phyloP scores from a whole-genome alignment of 441 rosid genomes.

The Populus hybrid region DNA sequence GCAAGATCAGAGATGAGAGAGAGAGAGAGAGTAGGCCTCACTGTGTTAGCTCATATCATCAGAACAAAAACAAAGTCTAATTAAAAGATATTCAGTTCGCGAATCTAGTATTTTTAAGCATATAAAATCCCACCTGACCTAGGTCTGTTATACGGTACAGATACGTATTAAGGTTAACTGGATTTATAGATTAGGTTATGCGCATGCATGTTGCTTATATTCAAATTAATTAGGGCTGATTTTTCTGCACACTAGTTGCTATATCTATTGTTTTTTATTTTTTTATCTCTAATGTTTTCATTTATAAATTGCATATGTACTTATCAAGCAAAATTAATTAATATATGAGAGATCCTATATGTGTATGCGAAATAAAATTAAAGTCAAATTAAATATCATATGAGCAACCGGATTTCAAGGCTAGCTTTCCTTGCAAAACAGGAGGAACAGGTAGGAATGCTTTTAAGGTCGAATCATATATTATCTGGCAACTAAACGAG shows the following conservation, averaged over 20 bases:
- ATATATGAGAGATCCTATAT: neutral
- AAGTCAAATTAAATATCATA: neutral
- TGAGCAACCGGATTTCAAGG: neutral
- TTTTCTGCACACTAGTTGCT: neutral
- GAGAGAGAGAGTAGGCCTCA: neutral
- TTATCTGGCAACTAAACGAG: neutral
- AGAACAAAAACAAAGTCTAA: neutral
- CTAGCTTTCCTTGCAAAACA: neutral
- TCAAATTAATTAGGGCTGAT: neutral
- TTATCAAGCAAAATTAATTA: neutral
- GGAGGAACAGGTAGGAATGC: neutral
- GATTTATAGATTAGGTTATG: neutral
- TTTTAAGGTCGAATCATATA: neutral
- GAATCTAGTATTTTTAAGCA: neutral
- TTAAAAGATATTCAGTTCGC: neutral
- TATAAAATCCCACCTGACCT: neutral
- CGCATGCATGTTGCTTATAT: neutral
- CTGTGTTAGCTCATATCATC: neutral
- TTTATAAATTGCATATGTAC: neutral
- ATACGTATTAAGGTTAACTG: neutral
- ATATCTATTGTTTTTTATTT: no score
- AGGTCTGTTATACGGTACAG: neutral
- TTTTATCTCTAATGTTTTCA: neutral
- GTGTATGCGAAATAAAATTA: no score
- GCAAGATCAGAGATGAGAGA: neutral